Evolutionary conservation across 306 rosid species (phyloP).

Genomic region (Acmispon strigosus): DNA sequence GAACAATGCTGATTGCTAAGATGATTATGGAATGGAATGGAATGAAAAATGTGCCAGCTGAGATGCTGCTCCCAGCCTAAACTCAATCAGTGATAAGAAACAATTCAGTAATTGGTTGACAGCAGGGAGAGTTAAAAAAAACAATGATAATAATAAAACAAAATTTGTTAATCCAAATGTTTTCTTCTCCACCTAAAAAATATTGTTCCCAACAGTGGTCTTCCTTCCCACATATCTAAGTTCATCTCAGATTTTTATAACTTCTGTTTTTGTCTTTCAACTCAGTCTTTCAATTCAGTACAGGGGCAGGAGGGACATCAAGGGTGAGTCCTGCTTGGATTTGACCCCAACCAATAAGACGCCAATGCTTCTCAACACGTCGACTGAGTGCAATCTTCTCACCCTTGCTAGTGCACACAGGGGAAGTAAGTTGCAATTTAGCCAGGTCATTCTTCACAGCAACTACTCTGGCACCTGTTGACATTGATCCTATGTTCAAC

Average conservation of each 20-base stretch:
- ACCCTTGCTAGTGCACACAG: no score
- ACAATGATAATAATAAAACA: background rate
- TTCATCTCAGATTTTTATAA: slow-evolving; percentile 24
- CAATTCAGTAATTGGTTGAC: no score
- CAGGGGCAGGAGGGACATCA: slow-evolving; percentile 55
- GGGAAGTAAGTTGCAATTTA: slow-evolving; percentile 83
- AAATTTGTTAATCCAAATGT: slow-evolving; percentile 19
- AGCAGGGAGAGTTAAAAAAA: background rate
- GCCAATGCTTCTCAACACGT: slow-evolving; percentile 98
- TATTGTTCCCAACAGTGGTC: slow-evolving; percentile 32
- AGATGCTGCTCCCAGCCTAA: no score
- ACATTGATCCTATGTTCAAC: slow-evolving; percentile 98
- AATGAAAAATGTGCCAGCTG: no score
- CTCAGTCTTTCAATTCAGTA: slow-evolving; percentile 3
- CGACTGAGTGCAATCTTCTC: slow-evolving; percentile 62
- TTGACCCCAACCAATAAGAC: slow-evolving; percentile 95
- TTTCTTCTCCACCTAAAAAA: slow-evolving; percentile 35
- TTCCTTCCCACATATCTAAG: slow-evolving; percentile 32
- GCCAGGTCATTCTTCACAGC: slow-evolving; percentile 91
- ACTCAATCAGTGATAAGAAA: no score
- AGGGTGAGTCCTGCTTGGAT: slow-evolving; percentile 90
- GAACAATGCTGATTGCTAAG: no score
- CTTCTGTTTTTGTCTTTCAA: background rate
- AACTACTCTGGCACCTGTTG: slow-evolving; percentile 76
- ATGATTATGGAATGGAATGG: no score